Conservation (phyloP, 306 rosid genomes). For the Citrullus colocynthis region DNA sequence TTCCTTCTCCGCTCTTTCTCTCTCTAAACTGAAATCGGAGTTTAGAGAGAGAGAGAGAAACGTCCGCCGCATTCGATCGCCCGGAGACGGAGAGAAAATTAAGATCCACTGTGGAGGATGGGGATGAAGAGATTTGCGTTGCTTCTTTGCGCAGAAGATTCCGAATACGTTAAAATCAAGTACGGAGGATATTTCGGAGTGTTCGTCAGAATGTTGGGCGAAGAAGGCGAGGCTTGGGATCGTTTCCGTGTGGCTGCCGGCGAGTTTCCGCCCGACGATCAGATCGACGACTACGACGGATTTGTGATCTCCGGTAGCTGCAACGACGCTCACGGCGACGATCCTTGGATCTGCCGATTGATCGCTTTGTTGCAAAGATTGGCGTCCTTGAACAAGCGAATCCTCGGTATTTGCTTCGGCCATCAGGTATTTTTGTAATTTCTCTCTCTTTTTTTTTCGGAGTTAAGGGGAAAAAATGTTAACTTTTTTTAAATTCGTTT, state of each 20-base stretch:
- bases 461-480: no score
- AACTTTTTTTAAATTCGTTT: no score
- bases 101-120: not conserved
- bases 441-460: not conserved
- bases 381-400: slow-evolving; percentile 38
- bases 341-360: slow-evolving; percentile 63
- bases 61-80: not conserved
- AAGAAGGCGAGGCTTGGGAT: slow-evolving; percentile 74
- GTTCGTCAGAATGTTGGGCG: slow-evolving; percentile 49
- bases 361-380: slow-evolving; percentile 29
- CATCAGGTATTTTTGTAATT: slow-evolving; percentile 9
- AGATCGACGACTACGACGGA: slow-evolving; percentile 31
- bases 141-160: slow-evolving; percentile 72
- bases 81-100: not conserved
- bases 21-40: not conserved
- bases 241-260: slow-evolving; percentile 41
- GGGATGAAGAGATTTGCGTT: slow-evolving; percentile 40
- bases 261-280: slow-evolving; percentile 40
- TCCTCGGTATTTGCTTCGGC: slow-evolving; percentile 74
- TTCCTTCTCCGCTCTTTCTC: not conserved
- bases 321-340: slow-evolving; percentile 70
- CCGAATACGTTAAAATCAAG: slow-evolving; percentile 53
- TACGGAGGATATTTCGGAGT: slow-evolving; percentile 78
- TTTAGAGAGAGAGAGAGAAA: not conserved
- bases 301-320: slow-evolving; percentile 83